phyloP scores from a whole-genome alignment of 139 green algal species.

The Eudorina sp. region DNA sequence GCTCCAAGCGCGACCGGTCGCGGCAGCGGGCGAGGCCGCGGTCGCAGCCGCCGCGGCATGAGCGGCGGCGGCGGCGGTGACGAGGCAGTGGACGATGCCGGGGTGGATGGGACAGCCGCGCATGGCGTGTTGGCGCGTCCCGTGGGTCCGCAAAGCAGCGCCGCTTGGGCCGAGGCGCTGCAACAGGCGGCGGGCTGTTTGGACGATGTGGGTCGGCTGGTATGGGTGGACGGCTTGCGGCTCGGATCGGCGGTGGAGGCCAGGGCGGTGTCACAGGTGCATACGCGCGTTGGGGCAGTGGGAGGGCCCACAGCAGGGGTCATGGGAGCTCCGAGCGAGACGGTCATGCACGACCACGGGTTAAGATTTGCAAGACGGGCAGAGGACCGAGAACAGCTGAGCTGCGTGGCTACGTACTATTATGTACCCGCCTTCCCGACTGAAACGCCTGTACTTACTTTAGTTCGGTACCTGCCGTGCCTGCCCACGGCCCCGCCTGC shows the following conservation, averaged over 20 bases:
- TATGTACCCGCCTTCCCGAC: too few species aligned
- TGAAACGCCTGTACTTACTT: too few species aligned
- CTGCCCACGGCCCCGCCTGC: too few species aligned
- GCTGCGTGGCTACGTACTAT: too few species aligned
- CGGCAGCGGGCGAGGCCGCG: not conserved
- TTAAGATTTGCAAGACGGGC: too few species aligned
- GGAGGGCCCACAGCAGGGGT: too few species aligned
- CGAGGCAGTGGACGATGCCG: not conserved
- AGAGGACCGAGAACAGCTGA: too few species aligned
- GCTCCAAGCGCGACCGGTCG: not conserved
- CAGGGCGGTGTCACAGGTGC: not conserved
- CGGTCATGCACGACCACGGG: too few species aligned
- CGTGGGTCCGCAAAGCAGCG: not conserved
- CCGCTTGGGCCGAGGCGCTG: not conserved
- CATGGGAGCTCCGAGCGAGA: too few species aligned
- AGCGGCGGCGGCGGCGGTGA: not conserved
- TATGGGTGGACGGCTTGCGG: not conserved
- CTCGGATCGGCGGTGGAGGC: not conserved
- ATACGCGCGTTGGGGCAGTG: not conserved
- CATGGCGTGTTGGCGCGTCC: not conserved
- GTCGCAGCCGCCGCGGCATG: not conserved
- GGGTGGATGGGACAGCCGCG: not conserved
- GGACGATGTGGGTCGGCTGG: conserved; percentile 23
- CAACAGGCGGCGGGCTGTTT: not conserved
- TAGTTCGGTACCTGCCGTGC: too few species aligned